Evolutionary conservation across 768 basidiomycete species (phyloP).

Genomic region (Stropharia rugosoannulata): DNA sequence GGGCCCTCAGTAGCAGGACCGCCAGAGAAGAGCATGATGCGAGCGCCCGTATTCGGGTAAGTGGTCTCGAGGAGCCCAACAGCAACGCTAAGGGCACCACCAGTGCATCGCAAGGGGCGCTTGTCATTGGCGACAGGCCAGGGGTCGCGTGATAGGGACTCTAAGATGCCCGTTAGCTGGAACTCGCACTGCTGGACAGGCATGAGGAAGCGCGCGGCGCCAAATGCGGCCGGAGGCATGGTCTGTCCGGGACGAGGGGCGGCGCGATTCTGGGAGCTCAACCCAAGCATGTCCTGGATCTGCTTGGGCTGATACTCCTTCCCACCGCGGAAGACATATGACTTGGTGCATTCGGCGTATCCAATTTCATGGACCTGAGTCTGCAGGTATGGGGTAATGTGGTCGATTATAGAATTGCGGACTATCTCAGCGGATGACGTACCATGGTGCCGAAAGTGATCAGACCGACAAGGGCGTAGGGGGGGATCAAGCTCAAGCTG

Average conservation of each 20-base stretch:
- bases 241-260: constrained; percentile 87
- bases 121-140: constrained; percentile 98
- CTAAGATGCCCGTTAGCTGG: constrained; percentile 91
- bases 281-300: constrained; percentile 96
- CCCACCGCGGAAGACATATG: constrained; percentile 97
- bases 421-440: constrained; percentile 18
- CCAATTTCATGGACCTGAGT: constrained; percentile 98
- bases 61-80: constrained; percentile 92
- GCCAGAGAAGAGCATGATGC: constrained; percentile 95
- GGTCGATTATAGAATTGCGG: background rate
- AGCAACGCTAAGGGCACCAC: constrained; percentile 91
- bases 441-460: constrained; percentile 99
- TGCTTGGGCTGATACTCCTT: constrained; percentile 97
- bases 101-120: constrained; percentile 90
- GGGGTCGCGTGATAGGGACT: constrained; percentile 84
- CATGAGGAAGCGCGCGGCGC: constrained; percentile 88
- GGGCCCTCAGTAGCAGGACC: constrained; percentile 97
- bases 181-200: constrained; percentile 94
- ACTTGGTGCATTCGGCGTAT: constrained; percentile 94
- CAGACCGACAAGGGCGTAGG: constrained; percentile 91
- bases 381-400: constrained; percentile 36
- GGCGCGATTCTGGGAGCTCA: constrained; percentile 75
- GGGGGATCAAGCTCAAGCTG: constrained; percentile 89
- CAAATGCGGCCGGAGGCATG: constrained; percentile 75
- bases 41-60: constrained; percentile 93